Evolutionary conservation across 2,329 filamentous ascomycete species (phyloP), one percentile per base, ranked within the genome.

Genomic region (Alternaria ethzedia): DNA sequence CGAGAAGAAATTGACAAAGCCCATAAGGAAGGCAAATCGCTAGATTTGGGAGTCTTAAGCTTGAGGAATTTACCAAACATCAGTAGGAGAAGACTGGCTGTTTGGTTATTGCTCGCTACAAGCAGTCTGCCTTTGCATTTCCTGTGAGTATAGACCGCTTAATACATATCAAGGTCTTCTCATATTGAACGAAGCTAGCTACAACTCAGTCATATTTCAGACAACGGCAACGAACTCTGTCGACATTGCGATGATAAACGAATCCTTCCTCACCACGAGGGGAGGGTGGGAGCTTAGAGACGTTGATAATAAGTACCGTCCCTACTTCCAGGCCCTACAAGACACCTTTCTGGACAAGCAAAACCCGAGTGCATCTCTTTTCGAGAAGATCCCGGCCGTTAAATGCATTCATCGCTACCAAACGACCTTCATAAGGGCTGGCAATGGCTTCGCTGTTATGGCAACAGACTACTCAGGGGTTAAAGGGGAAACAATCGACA

Each of bases 311-410:
- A 5, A 23, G 23, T 23, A 23, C 6, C 4, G 5, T 23, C 23
- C 23, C 6, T 8, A 25, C 15, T 3, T 36, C n/a, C 32, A n/a
- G 4, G 32, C 10, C 1, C 1, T 30, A 5, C 28, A 32, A 12
- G 12, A 32, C 28, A 32, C 2, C 11, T 0, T 41, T 41, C n/a
- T 41, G 9, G 36, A 0, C 15, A 0, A 41, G 36, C 36, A 41
- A 1, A 6, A 41, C 17, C 0, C 3, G 15, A 2, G 6, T 0
- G 1, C n/a, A 3, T 17, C 36, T 41, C 30, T 0, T 0, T 36
- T 36, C 5, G 13, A 36, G 13, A 36, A 36, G 1, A 36, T 36
- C 0, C n/a, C 30, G 15, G 7, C 30, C 1, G 2, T 13, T 5
- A 13, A 15, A 13, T 36, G 30, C 7, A 2, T 36, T 36, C 30